phyloP scores from a whole-genome alignment of 2,329 filamentous ascomycete genomes.

The Coniochaeta sp. region DNA sequence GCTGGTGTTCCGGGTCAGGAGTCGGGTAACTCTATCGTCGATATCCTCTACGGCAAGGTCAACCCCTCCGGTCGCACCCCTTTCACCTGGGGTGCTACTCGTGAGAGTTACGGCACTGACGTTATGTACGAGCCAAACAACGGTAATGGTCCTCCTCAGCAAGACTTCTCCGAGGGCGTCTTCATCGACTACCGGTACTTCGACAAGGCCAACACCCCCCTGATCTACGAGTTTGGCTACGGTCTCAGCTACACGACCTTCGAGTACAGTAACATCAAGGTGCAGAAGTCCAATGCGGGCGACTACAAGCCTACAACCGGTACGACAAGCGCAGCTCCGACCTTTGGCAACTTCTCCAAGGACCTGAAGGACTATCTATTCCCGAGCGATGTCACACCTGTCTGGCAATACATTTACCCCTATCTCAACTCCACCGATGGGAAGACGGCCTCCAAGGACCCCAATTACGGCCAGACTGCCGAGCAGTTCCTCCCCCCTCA shows the following conservation, averaged over 20 bases:
- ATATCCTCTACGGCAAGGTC: constrained; percentile 75
- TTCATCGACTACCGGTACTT: constrained; percentile 80
- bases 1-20: constrained; percentile 79
- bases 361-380: constrained; percentile 60
- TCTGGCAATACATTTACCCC: constrained; percentile 59
- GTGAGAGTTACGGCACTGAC: constrained; percentile 60
- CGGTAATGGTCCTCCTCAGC: constrained; percentile 57
- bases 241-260: constrained; percentile 79
- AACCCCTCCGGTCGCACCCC: constrained; percentile 72
- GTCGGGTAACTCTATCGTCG: constrained; percentile 69
- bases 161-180: constrained; percentile 67
- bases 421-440: constrained; percentile 58
- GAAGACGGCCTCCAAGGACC: constrained; percentile 47
- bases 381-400: constrained; percentile 46
- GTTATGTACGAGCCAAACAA: constrained; percentile 65
- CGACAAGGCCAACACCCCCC: constrained; percentile 57
- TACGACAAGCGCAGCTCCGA: constrained; percentile 54
- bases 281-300: constrained; percentile 41
- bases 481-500: constrained; percentile 53
- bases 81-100: constrained; percentile 70
- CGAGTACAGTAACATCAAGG: constrained; percentile 59
- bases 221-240: constrained; percentile 75
- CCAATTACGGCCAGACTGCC: constrained; percentile 51
- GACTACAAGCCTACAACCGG: constrained; percentile 55
- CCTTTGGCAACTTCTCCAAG: constrained; percentile 56